Percentiles rank a stretch among this genome's conserved stretches.
Evolutionary conservation across 2,329 filamentous ascomycete species (phyloP).

Genomic region (Fusarium longipes): DNA sequence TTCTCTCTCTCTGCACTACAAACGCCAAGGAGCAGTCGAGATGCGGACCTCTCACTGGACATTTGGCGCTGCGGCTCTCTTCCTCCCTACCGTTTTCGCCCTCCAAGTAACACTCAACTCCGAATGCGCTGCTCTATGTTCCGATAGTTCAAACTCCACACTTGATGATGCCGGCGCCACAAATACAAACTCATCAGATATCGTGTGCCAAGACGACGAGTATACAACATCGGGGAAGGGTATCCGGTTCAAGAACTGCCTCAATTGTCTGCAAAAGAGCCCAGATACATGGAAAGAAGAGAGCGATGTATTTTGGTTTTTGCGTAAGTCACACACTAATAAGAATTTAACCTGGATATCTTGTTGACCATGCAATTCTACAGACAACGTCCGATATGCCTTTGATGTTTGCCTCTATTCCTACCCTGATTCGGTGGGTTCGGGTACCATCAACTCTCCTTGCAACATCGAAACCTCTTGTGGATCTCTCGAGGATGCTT

Average conservation of each 20-base stretch:
- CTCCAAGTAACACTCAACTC: conserved; percentile 62
- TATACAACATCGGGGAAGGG: conserved; percentile 54
- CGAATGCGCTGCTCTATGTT: conserved; percentile 60
- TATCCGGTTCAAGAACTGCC: conserved; percentile 60
- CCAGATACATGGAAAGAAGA: conserved; percentile 32
- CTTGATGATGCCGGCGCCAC: conserved; percentile 51
- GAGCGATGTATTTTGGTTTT: conserved; percentile 54
- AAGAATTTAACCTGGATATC: no score
- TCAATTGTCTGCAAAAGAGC: conserved; percentile 61
- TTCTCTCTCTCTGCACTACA: not conserved
- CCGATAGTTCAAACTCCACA: conserved; percentile 53
- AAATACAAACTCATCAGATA: conserved; percentile 58
- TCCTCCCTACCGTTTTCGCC: not conserved
- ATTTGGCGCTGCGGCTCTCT: not conserved
- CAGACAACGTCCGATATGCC: conserved; percentile 63
- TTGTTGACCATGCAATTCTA: not conserved
- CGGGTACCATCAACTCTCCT: conserved; percentile 52
- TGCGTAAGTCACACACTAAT: conserved; percentile 55
- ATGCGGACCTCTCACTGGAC: conserved; percentile 1
- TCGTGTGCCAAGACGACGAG: conserved; percentile 58
- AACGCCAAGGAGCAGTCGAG: not conserved
- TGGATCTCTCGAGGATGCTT: conserved; percentile 52
- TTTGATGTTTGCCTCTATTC: conserved; percentile 60
- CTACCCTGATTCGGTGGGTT: conserved; percentile 47
- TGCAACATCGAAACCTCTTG: conserved; percentile 59